These are phyloP conservation scores for Termitomyces eurrhizus DNA, from an alignment of 768 basidiomycete genomes.

Conservation along the genomic window DNA sequence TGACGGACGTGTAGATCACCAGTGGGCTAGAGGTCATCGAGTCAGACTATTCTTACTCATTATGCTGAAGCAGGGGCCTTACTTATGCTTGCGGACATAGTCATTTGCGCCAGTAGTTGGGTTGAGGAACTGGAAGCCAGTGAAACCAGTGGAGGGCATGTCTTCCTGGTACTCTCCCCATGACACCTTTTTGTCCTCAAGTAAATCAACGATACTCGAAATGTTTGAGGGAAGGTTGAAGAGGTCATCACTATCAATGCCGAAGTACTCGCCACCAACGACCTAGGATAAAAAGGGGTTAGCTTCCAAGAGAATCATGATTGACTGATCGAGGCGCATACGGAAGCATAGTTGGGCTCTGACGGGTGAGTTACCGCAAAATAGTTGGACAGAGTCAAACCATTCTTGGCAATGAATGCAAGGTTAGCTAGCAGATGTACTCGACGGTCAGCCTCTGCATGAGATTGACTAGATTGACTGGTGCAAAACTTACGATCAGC, in stretches of 20 bases:
- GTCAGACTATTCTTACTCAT: neutral
- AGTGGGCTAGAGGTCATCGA: slow-evolving; percentile 28
- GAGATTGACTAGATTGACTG: neutral
- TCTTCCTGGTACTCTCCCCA: slow-evolving; percentile 64
- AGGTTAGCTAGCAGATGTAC: slow-evolving; percentile 21
- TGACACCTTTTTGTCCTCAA: slow-evolving; percentile 53
- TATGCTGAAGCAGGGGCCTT: neutral
- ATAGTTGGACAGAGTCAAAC: slow-evolving; percentile 42
- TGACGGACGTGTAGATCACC: slow-evolving; percentile 48
- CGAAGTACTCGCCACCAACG: slow-evolving; percentile 27
- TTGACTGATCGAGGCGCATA: neutral
- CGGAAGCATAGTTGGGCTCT: slow-evolving; percentile 57
- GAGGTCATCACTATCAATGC: slow-evolving; percentile 36
- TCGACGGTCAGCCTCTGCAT: neutral
- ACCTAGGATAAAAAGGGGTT: neutral
- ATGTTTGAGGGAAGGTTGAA: slow-evolving; percentile 40
- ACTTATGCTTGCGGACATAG: slow-evolving; percentile 30
- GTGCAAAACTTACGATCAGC: slow-evolving; percentile 19
- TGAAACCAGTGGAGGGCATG: slow-evolving; percentile 47
- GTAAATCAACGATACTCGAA: slow-evolving; percentile 55
- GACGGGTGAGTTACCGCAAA: slow-evolving; percentile 55
- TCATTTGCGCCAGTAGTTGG: slow-evolving; percentile 16
- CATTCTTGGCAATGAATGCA: slow-evolving; percentile 40
- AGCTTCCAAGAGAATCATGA: slow-evolving; percentile 15
- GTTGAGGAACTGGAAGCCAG: slow-evolving; percentile 32